Evolutionary conservation across 192 early-diverging fungal genomes (phyloP).

Genomic region (Chytriomyces sp.): DNA sequence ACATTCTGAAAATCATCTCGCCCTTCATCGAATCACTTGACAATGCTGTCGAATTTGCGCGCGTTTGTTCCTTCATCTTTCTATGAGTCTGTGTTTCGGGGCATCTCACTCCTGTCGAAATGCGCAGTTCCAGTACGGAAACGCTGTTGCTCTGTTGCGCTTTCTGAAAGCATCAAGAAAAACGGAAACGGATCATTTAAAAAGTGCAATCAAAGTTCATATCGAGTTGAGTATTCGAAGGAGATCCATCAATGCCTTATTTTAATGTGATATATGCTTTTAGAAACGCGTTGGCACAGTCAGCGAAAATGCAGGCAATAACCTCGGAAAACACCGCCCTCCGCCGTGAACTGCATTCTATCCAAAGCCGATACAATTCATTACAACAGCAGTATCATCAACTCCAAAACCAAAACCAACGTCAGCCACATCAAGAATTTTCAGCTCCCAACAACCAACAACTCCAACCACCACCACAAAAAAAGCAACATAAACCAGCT

Average conservation of each 20-base stretch:
- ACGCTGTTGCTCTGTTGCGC: conserved; percentile 6
- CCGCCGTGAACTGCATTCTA: background rate
- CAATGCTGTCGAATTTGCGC: conserved; percentile 17
- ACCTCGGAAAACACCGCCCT: background rate
- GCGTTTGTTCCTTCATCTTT: background rate
- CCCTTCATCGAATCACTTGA: conserved; percentile 22
- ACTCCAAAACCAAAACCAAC: background rate
- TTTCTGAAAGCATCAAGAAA: conserved; percentile 1
- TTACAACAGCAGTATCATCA: background rate
- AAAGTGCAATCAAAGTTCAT: conserved; percentile 14
- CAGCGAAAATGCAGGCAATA: conserved; percentile 2
- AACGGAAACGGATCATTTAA: background rate
- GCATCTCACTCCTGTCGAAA: background rate
- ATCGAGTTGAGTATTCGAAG: conserved; percentile 2
- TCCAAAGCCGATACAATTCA: conserved; percentile 3
- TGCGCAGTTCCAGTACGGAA: conserved; percentile 25
- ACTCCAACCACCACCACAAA: background rate
- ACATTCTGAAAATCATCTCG: conserved; percentile 17
- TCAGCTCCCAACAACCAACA: background rate
- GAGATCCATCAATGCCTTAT: too few species aligned
- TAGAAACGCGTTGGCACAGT: conserved; percentile 23
- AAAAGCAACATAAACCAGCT: background rate
- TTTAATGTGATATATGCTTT: too few species aligned
- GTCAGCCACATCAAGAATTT: background rate
- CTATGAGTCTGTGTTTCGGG: too few species aligned